Evolutionary conservation across 306 rosid genomes (phyloP).

Genomic region (Alnus rubra): DNA sequence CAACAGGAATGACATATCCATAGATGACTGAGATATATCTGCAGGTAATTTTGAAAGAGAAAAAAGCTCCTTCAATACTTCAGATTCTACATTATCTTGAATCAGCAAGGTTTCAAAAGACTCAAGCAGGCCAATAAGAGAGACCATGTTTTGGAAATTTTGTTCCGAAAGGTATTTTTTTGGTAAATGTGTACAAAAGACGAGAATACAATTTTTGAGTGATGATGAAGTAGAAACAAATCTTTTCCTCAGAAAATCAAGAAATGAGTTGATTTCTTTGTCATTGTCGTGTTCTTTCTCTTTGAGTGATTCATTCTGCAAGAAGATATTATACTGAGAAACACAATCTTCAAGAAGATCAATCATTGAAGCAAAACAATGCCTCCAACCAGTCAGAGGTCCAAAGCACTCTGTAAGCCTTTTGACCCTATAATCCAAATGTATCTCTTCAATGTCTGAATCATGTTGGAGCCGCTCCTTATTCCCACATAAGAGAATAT

Average conservation of each 20-base stretch:
- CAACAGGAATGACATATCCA: slow-evolving; percentile 18
- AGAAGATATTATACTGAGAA: slow-evolving; percentile 46
- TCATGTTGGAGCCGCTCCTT: slow-evolving; percentile 61
- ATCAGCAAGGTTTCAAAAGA: slow-evolving; percentile 43
- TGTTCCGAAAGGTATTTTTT: slow-evolving; percentile 32
- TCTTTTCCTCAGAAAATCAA: slow-evolving; percentile 49
- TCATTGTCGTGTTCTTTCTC: not conserved
- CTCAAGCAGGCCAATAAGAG: slow-evolving; percentile 31
- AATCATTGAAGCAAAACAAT: slow-evolving; percentile 52
- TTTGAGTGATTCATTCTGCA: slow-evolving; percentile 31
- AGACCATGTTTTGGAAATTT: slow-evolving; percentile 34
- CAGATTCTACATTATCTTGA: slow-evolving; percentile 30
- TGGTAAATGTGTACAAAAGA: slow-evolving; percentile 56
- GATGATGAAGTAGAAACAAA: slow-evolving; percentile 31
- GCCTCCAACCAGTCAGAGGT: slow-evolving; percentile 54
- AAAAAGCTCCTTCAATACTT: slow-evolving; percentile 46
- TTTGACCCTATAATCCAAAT: slow-evolving; percentile 61
- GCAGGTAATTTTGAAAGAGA: slow-evolving; percentile 17
- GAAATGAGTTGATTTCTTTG: slow-evolving; percentile 37
- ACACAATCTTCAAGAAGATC: slow-evolving; percentile 62
- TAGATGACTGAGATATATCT: slow-evolving; percentile 16
- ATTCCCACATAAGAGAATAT: slow-evolving; percentile 65
- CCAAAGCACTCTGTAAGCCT: slow-evolving; percentile 45
- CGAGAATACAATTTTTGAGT: slow-evolving; percentile 38
- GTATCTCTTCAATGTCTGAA: slow-evolving; percentile 46